Base-by-base conservation (phyloP, 495 filamentous ascomycete genomes). In the Podospora comata region DNA sequence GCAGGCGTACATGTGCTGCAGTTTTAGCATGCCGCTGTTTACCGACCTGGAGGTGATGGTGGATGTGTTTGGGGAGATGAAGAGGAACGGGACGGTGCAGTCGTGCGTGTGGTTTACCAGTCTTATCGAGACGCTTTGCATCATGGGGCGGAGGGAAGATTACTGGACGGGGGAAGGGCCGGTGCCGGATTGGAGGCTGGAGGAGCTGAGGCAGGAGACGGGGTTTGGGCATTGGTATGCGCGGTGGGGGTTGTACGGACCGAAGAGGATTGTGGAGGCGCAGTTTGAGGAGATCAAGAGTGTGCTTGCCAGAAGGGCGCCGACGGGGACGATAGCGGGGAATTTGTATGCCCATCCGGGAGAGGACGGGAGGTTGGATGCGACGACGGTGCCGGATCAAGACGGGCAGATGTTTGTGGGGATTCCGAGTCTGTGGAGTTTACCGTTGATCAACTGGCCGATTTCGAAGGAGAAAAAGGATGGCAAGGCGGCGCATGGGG, bases 1-100 rank as follows among this genome's bases (percentile, higher is more conserved):
- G 7, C 77, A 83, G 66, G 79, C 82, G 1, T 85, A 79, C 73
- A 81, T 84, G 78, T 77, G 79, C 7, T 84, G 82, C 75, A 74
- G 76, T 16, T 84, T 84, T 66, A 77, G 81, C 67, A 80, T 84
- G 75, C 79, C 78, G 7, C 74, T 77, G 19, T 80, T 80, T 53
- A 80, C 84, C 15, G 80, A 85, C 69, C 68, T 85, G 57, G 80
- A 76, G 48, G 66, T 71, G 44, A 77, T 82, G 73, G 76, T 79
- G 1, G 80, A 82, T 34, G 68, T 72, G 5, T 79, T 82, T 27
- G 76, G 79, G 23, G 73, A 75, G 67, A 70, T 82, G 73, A 75
- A 76, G 53, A 73, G 79, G 20, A 73, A 79, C 60, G 77, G 78
- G 2, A 77, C 75, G 7, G 67, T 82, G 20, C 71, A 64, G 9